These are phyloP conservation scores for Colletotrichum sp. DNA, from an alignment of 2,329 filamentous ascomycete genomes.

Conservation along the genomic window DNA sequence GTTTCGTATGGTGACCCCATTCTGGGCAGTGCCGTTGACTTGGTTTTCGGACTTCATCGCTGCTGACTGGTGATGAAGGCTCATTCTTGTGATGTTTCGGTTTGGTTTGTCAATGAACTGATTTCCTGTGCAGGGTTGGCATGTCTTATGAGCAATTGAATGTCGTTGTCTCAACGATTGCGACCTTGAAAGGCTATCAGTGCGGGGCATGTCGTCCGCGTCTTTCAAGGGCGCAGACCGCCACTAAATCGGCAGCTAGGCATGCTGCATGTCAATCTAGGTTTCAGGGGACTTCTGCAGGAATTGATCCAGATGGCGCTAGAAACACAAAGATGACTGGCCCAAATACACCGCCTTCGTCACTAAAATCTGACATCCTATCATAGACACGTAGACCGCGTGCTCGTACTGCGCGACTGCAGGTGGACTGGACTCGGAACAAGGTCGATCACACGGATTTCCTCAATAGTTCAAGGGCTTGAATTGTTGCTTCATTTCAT, in stretches of 20 bases:
- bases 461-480: rapidly evolving
- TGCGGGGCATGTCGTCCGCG: not conserved
- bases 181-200: not conserved
- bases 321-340: not conserved
- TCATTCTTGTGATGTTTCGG: too few species aligned
- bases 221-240: not conserved
- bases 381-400: not conserved
- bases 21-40: not conserved
- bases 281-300: not conserved
- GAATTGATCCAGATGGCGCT: not conserved
- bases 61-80: not conserved
- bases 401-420: not conserved
- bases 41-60: not conserved
- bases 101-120: not conserved
- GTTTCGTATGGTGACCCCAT: conserved; percentile 1
- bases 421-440: not conserved
- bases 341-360: not conserved
- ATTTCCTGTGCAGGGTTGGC: not conserved
- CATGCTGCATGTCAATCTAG: not conserved
- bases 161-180: not conserved
- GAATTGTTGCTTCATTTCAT: not conserved
- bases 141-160: not conserved
- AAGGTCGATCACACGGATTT: not conserved
- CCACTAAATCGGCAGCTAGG: not conserved
- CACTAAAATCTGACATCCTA: not conserved